Evolutionary conservation across 2,329 filamentous ascomycete species (phyloP).

Genomic region (Paraphaeosphaeria minitans): DNA sequence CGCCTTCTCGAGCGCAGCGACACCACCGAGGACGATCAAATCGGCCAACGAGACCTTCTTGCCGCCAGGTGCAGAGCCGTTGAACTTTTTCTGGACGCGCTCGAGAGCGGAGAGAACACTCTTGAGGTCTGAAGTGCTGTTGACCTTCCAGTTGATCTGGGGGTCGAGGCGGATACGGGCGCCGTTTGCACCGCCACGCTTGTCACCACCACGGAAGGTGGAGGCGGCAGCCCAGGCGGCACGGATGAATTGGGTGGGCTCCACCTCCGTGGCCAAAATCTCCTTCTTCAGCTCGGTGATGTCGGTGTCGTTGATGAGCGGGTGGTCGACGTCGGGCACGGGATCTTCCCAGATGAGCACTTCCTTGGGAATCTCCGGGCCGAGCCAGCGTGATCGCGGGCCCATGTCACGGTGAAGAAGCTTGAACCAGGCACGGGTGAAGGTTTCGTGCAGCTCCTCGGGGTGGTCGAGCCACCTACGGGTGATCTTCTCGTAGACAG

Average conservation of each 20-base stretch:
- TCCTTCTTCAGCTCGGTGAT: conserved; percentile 69
- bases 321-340: conserved; percentile 64
- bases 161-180: conserved; percentile 76
- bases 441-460: conserved; percentile 70
- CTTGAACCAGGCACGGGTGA: conserved; percentile 81
- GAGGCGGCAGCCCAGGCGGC: conserved; percentile 45
- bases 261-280: conserved; percentile 67
- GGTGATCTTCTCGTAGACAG: conserved; percentile 76
- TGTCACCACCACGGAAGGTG: conserved; percentile 65
- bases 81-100: conserved; percentile 69
- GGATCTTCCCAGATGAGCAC: conserved; percentile 77
- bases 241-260: conserved; percentile 65
- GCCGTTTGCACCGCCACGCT: conserved; percentile 82
- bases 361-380: conserved; percentile 75
- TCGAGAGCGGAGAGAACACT: conserved; percentile 68
- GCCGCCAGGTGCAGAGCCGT: conserved; percentile 55
- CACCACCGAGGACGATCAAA: conserved; percentile 75
- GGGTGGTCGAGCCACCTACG: conserved; percentile 71
- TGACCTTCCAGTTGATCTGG: conserved; percentile 73
- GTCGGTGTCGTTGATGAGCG: conserved; percentile 66
- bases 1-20: conserved; percentile 74
- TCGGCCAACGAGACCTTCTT: conserved; percentile 82
- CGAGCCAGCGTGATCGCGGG: conserved; percentile 71
- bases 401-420: conserved; percentile 81
- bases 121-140: conserved; percentile 71